These are phyloP conservation scores for Hydnomerulius pinastri DNA, from an alignment of 768 basidiomycete genomes.

Conservation along the genomic window DNA sequence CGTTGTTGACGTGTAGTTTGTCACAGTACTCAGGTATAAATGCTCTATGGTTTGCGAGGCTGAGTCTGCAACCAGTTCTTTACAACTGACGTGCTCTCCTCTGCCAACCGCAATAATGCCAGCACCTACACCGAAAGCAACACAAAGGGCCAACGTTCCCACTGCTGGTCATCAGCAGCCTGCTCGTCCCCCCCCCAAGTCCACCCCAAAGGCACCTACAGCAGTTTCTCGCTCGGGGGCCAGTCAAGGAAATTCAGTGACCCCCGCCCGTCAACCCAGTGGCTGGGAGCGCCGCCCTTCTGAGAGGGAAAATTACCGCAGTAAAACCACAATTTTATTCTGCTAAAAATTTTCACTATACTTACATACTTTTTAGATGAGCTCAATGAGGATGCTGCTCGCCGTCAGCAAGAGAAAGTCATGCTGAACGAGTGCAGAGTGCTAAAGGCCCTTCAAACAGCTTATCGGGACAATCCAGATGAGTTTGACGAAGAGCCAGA, in stretches of 20 bases:
- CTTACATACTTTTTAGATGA: not conserved
- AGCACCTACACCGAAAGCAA: no score
- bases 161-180: no score
- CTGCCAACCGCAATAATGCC: no score
- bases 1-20: constrained; percentile 2
- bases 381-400: not conserved
- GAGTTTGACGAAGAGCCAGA: not conserved
- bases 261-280: not conserved
- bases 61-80: no score
- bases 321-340: not conserved
- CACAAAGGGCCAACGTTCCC: no score
- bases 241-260: no score
- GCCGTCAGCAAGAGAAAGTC: not conserved
- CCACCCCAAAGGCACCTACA: not conserved
- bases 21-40: not conserved
- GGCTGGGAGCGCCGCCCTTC: constrained; percentile 1
- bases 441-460: not conserved
- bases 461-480: not conserved
- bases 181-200: not conserved
- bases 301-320: constrained; percentile 4
- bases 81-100: no score
- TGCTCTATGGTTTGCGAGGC: no score
- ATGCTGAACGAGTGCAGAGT: not conserved
- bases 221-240: no score
- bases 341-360: not conserved